phyloP scores from a whole-genome alignment of 1,284 basidiomycete species.

The Ceratobasidium sp. region DNA sequence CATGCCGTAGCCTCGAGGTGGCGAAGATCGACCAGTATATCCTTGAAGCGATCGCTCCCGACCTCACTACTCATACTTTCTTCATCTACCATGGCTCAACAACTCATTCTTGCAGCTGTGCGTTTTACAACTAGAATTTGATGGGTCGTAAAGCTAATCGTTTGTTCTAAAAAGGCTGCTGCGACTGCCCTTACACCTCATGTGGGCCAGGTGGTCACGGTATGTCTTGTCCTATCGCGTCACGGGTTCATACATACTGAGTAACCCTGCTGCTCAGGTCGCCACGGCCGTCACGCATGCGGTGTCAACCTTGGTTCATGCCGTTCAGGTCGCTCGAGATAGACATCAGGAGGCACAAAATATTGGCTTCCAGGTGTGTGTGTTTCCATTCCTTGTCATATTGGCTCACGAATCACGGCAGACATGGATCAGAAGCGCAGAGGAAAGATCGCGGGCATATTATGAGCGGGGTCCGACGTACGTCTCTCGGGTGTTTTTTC shows the following conservation, averaged over 20 bases:
- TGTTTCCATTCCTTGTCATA: not conserved
- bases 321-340: conserved; percentile 4
- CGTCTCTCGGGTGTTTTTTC: not conserved
- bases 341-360: conserved; percentile 13
- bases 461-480: conserved; percentile 23
- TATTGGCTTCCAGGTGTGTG: conserved; percentile 18
- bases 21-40: not conserved
- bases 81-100: not conserved
- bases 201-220: not conserved
- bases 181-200: not conserved
- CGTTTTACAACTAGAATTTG: not conserved
- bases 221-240: not conserved
- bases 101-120: not conserved
- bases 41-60: not conserved
- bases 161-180: not conserved
- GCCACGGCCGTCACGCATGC: conserved; percentile 2
- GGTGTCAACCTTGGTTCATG: not conserved
- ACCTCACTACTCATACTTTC: not conserved
- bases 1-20: conserved; percentile 1
- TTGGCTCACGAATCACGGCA: not conserved
- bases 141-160: not conserved
- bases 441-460: conserved; percentile 1
- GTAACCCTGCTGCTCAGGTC: not conserved
- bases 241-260: too few species aligned
- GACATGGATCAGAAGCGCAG: conserved; percentile 17